Base-by-base conservation (phyloP, 2,329 filamentous ascomycete genomes). In the Microthyrium microscopicum region DNA sequence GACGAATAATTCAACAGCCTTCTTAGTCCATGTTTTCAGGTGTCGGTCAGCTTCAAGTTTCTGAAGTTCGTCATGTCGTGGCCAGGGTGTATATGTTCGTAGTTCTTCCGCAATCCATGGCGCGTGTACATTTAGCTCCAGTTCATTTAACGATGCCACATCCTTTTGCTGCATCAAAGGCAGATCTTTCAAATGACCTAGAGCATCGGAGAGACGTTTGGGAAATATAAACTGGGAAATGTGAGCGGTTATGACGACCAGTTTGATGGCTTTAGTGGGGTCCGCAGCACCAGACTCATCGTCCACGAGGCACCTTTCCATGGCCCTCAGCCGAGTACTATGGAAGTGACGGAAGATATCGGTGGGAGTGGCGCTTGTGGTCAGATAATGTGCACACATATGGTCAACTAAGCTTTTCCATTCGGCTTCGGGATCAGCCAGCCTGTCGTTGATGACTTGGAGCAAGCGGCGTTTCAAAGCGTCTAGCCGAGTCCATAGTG, bases 21-120 rank as follows among this genome's bases (percentile, higher is more conserved):
- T 48, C 38, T 47, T 54, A 6, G 52, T 57, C 58, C 55, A 61
- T 25, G 45, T 43, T 28, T 51, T 50, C 18, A 56, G 40, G 32
- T 60, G 46, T 15, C 46, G 54, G 36, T 58, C 54, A 5, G 52
- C 57, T 13, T 62, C 58, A 3, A 49, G 36, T 20, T 48, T 40
- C 17, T 56, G 47, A 4, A 65, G 44, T 42, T 89, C 79, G 42
- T 85, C 81, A 44, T 91, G 75, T 20, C 80, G 73, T 22, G 91
- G 79, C 58, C 83, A 93, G 0, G 85, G 85, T 1, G 75, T 87
- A 49, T 91, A 94, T 42, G 77, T 78, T 29, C 70, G 71, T 26
- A 93, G 79, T 39, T 91, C 82, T 5, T 84, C 73, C 13, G 78
- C 68, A 40, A 89, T 79, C 79, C 84, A 92, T 15, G 67, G 66